These are phyloP conservation scores for Saccharomycopsis sp. DNA, from an alignment of 805 yeast species.

Conservation along the genomic window DNA sequence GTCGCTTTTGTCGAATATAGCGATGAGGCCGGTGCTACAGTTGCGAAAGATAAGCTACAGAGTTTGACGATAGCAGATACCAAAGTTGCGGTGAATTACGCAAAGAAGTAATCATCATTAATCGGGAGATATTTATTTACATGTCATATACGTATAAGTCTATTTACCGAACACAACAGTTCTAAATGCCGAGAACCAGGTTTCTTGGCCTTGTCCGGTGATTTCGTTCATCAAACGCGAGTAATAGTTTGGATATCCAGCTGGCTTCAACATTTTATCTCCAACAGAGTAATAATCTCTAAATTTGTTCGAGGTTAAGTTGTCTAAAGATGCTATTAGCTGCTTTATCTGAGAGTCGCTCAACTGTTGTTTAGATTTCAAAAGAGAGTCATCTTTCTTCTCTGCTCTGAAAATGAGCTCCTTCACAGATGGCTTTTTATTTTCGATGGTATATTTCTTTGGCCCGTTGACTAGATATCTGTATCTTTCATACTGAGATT, in stretches of 20 bases:
- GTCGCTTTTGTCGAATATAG: conserved; percentile 81
- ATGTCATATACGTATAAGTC: background rate
- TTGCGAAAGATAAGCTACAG: conserved; percentile 29
- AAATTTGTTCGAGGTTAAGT: conserved; percentile 11
- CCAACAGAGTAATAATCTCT: conserved; percentile 54
- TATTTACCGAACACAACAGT: conserved; percentile 73
- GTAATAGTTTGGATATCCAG: conserved; percentile 79
- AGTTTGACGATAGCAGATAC: conserved; percentile 23
- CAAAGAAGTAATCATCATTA: conserved; percentile 23
- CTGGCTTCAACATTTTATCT: conserved; percentile 66
- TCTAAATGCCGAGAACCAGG: conserved; percentile 55
- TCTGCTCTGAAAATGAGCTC: conserved; percentile 33
- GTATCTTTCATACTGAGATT: conserved; percentile 53
- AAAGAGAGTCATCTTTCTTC: conserved; percentile 34
- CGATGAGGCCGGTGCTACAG: conserved; percentile 44
- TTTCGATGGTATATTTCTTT: conserved; percentile 33
- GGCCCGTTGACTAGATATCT: conserved; percentile 45
- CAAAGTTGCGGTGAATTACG: conserved; percentile 25
- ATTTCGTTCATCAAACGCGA: conserved; percentile 64
- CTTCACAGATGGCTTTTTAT: conserved; percentile 34
- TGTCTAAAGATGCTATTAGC: conserved; percentile 32
- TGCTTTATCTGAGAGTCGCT: conserved; percentile 53
- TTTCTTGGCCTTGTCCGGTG: conserved; percentile 64
- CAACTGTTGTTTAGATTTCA: conserved; percentile 25
- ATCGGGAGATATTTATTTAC: background rate